Evolutionary conservation across 129 eudicot species (phyloP).

Genomic region (Smallanthus sonchifolius): DNA sequence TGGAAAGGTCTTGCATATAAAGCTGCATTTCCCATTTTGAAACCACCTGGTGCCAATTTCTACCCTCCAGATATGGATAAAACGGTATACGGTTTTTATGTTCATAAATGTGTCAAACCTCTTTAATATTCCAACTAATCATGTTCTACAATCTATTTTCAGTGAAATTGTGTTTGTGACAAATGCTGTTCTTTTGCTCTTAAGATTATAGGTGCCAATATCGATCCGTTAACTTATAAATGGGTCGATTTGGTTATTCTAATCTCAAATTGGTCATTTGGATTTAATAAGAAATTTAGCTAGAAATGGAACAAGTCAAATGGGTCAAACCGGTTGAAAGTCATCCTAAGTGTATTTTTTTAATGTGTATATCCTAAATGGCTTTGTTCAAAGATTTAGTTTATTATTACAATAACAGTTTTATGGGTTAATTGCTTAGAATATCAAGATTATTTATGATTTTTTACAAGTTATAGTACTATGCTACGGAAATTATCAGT

Average conservation of each 20-base stretch:
- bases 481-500: neutral
- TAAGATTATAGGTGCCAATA: neutral
- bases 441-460: neutral
- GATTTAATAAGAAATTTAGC: neutral
- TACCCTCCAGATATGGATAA: conserved; percentile 95
- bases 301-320: neutral
- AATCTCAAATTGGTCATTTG: neutral
- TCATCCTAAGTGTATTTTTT: neutral
- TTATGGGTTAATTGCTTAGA: neutral
- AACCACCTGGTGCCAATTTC: conserved; percentile 88
- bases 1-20: conserved; percentile 92
- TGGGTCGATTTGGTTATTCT: neutral
- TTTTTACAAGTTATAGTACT: neutral
- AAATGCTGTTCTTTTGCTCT: neutral
- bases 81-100: conserved; percentile 44
- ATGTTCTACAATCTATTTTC: neutral
- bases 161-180: neutral
- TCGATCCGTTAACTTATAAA: neutral
- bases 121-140: neutral
- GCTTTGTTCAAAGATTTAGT: neutral
- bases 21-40: conserved; percentile 68
- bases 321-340: neutral
- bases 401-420: neutral
- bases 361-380: neutral
- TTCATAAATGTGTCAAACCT: neutral